These are phyloP conservation scores for Claviceps citrina DNA, from an alignment of 2,329 filamentous ascomycete genomes.

Conservation along the genomic window DNA sequence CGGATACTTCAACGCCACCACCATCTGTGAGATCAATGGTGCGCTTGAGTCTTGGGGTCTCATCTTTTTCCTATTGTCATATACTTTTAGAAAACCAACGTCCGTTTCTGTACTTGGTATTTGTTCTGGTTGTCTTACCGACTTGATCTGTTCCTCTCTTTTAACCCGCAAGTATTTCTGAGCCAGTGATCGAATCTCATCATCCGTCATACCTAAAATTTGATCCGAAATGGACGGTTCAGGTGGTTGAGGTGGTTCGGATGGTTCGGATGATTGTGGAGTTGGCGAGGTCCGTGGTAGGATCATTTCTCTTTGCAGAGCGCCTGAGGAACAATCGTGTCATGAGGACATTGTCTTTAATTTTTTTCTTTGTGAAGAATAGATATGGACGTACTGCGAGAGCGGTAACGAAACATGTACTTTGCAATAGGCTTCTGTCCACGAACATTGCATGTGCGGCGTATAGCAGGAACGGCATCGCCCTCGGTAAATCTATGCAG, in stretches of 20 bases:
- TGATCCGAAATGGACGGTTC: neutral
- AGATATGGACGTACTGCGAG: conserved; percentile 7
- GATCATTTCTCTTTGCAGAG: conserved; percentile 11
- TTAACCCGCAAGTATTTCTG: conserved; percentile 8
- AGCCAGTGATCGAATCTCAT: conserved; percentile 11
- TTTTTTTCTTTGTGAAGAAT: neutral
- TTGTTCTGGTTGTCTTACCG: neutral
- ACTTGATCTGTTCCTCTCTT: neutral
- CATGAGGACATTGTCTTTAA: neutral
- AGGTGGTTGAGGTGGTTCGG: too few species aligned
- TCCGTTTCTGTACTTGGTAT: neutral
- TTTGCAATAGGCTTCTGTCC: neutral
- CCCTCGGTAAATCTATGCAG: neutral
- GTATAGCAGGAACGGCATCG: neutral
- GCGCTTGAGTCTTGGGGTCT: neutral
- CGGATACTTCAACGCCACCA: neutral
- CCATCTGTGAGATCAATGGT: conserved; percentile 7
- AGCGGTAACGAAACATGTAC: conserved; percentile 12
- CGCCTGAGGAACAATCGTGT: conserved; percentile 6
- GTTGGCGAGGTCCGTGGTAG: conserved; percentile 9
- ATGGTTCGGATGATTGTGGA: too few species aligned
- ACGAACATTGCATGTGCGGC: fast-evolving
- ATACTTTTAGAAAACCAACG: neutral
- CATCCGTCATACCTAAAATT: conserved; percentile 7
- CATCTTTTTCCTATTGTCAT: neutral